Evolutionary conservation across 352 stramenopile genomes (phyloP).

Genomic region (Globisporangium apiculatum): DNA sequence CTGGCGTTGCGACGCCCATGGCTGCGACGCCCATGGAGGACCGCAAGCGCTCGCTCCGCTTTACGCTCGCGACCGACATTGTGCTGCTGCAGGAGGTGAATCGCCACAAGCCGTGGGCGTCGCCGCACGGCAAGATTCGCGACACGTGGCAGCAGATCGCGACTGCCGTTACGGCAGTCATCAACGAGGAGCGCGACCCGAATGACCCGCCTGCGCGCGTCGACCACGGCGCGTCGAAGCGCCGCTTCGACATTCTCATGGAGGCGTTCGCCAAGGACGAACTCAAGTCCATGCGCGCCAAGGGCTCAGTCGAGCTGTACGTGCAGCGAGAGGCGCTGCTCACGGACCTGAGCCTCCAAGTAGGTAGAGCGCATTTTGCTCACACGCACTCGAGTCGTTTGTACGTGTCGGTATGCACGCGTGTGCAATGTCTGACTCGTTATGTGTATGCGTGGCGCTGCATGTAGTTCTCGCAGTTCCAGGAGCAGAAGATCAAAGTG

Average conservation of each 20-base stretch:
- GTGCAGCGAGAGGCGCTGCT: slow-evolving; percentile 11
- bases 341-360: slow-evolving; percentile 11
- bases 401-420: no score
- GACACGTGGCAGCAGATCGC: slow-evolving; percentile 14
- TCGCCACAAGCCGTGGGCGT: slow-evolving; percentile 5
- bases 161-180: slow-evolving; percentile 3
- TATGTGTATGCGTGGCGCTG: background rate
- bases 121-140: slow-evolving; percentile 11
- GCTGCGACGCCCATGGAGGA: background rate
- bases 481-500: slow-evolving; percentile 11
- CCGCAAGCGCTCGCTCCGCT: slow-evolving; percentile 13
- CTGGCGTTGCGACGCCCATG: background rate
- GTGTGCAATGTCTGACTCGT: no score
- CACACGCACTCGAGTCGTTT: no score
- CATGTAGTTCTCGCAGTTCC: slow-evolving; percentile 8
- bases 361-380: background rate
- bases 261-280: slow-evolving; percentile 12
- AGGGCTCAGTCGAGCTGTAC: slow-evolving; percentile 11
- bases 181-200: slow-evolving; percentile 9
- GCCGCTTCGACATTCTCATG: slow-evolving; percentile 12
- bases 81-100: slow-evolving; percentile 11
- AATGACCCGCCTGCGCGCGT: slow-evolving; percentile 10
- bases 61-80: slow-evolving; percentile 12
- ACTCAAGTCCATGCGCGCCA: slow-evolving; percentile 14
- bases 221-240: slow-evolving; percentile 12